Percentiles rank a stretch among this genome's conserved stretches.
Conservation (phyloP, 805 yeast species). For the Candida ipomoeae region DNA sequence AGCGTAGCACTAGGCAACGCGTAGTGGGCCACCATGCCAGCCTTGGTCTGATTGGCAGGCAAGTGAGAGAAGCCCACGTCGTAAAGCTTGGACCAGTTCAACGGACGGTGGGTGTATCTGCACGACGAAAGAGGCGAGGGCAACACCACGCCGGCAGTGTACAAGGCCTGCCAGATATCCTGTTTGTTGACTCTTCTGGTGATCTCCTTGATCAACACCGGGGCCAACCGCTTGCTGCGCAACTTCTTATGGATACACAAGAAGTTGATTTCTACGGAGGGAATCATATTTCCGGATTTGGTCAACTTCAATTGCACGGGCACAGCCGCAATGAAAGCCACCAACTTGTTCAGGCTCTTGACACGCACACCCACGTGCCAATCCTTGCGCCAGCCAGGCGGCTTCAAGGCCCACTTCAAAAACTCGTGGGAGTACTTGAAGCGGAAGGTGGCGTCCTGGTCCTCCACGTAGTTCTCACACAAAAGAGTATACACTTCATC, state of each 20-base stretch:
- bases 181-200: slow-evolving; percentile 84
- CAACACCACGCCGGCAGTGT: slow-evolving; percentile 85
- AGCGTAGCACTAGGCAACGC: slow-evolving; percentile 51
- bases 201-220: slow-evolving; percentile 88
- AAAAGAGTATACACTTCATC: slow-evolving; percentile 76
- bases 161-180: slow-evolving; percentile 92
- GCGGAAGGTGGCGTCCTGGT: slow-evolving; percentile 85
- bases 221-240: slow-evolving; percentile 90
- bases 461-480: slow-evolving; percentile 92
- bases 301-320: slow-evolving; percentile 69
- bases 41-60: slow-evolving; percentile 65
- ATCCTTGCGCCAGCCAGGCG: slow-evolving; percentile 87
- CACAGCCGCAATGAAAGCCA: slow-evolving; percentile 89
- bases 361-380: slow-evolving; percentile 96
- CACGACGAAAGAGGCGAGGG: slow-evolving; percentile 91
- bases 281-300: slow-evolving; percentile 40
- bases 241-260: slow-evolving; percentile 91
- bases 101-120: slow-evolving; percentile 89
- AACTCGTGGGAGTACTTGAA: slow-evolving; percentile 83
- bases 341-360: slow-evolving; percentile 65
- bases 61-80: slow-evolving; percentile 87
- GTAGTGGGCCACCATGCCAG: slow-evolving; percentile 60
- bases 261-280: slow-evolving; percentile 87
- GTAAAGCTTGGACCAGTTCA: slow-evolving; percentile 84
- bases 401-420: slow-evolving; percentile 86